Conservation (phyloP, 192 early-diverging fungal genomes). For the Gaertneriomyces semiglobifer region DNA sequence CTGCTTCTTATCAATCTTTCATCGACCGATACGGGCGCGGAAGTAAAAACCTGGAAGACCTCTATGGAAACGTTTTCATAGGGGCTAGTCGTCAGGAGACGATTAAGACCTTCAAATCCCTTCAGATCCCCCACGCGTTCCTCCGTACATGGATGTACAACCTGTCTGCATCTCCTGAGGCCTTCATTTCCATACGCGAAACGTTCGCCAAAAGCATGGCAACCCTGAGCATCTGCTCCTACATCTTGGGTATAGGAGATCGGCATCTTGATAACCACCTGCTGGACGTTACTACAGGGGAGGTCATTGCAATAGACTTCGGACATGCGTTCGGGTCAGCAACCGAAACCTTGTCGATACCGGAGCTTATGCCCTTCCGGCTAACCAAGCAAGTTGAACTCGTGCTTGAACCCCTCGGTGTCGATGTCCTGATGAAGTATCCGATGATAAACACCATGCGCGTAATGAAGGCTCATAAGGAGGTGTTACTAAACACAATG, state of each 20-base stretch:
- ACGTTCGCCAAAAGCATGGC: slow-evolving; percentile 69
- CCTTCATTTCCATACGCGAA: slow-evolving; percentile 63
- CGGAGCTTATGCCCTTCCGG: slow-evolving; percentile 74
- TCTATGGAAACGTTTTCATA: slow-evolving; percentile 54
- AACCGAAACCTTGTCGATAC: slow-evolving; percentile 70
- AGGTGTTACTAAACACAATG: slow-evolving; percentile 68
- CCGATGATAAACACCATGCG: slow-evolving; percentile 68
- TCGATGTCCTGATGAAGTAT: slow-evolving; percentile 56
- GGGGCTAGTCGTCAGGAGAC: slow-evolving; percentile 49
- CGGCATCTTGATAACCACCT: slow-evolving; percentile 77
- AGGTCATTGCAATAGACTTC: slow-evolving; percentile 74
- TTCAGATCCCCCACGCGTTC: slow-evolving; percentile 42
- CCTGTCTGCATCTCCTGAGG: slow-evolving; percentile 67
- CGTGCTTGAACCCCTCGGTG: slow-evolving; percentile 65
- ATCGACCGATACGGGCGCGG: slow-evolving; percentile 41
- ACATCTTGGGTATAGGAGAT: slow-evolving; percentile 77
- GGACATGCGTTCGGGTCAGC: slow-evolving; percentile 84
- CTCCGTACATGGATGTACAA: slow-evolving; percentile 54
- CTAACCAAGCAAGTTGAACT: slow-evolving; percentile 65
- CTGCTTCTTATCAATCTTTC: slow-evolving; percentile 48
- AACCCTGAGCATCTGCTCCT: slow-evolving; percentile 67
- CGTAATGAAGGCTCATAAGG: slow-evolving; percentile 48
- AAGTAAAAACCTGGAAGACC: slow-evolving; percentile 22
- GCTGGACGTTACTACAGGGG: slow-evolving; percentile 63
- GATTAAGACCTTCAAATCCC: slow-evolving; percentile 44